Conservation (phyloP, 2,329 filamentous ascomycete species). For the Emmonsiellopsis sp. region DNA sequence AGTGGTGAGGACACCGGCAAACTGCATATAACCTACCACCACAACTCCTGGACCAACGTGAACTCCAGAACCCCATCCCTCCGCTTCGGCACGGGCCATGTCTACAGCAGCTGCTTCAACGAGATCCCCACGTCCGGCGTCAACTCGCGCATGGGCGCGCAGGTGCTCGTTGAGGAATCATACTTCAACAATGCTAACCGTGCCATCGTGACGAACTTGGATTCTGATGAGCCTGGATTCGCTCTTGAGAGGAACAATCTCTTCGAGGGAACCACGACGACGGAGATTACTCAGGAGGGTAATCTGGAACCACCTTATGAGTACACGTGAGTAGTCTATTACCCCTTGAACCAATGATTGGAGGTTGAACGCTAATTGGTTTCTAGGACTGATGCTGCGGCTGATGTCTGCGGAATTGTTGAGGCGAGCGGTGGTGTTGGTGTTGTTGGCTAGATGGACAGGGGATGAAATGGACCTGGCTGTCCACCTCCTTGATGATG, state of each 20-base stretch:
- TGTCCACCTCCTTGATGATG: no score
- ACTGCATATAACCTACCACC: slow-evolving; percentile 17
- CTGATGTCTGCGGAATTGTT: neutral
- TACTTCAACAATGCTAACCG: slow-evolving; percentile 20
- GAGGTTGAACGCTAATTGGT: neutral
- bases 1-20: slow-evolving; percentile 18
- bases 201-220: slow-evolving; percentile 3
- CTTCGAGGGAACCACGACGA: neutral
- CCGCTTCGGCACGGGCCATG: slow-evolving; percentile 7
- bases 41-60: slow-evolving; percentile 19
- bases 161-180: slow-evolving; percentile 36
- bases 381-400: slow-evolving; percentile 1
- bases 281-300: slow-evolving; percentile 1
- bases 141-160: slow-evolving; percentile 35
- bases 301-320: neutral
- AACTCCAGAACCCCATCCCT: slow-evolving; percentile 8
- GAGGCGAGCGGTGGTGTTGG: neutral
- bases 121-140: slow-evolving; percentile 27
- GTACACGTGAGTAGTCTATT: slow-evolving; percentile 1
- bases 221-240: neutral
- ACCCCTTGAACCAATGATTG: neutral
- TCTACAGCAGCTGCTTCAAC: slow-evolving; percentile 20
- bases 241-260: slow-evolving; percentile 1
- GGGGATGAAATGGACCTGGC: neutral
- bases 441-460: neutral